phyloP scores from a whole-genome alignment of 805 yeast genomes.

The Barnettozyma populi region DNA sequence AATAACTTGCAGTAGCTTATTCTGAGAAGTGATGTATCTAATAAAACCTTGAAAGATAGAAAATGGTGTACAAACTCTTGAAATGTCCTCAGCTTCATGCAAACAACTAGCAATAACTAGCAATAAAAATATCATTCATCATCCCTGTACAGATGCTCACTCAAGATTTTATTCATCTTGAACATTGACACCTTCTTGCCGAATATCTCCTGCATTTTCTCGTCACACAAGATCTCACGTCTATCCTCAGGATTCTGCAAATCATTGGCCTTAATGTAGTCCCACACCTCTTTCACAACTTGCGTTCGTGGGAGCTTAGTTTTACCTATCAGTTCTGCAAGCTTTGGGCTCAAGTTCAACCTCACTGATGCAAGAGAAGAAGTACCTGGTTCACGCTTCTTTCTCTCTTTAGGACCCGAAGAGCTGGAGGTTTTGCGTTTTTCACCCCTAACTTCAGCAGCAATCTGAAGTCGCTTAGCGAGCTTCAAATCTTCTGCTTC shows the following conservation, averaged over 20 bases:
- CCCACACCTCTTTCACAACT: constrained; percentile 67
- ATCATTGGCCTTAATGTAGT: constrained; percentile 53
- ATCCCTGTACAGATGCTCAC: constrained; percentile 42
- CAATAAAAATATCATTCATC: constrained; percentile 13
- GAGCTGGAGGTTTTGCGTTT: constrained; percentile 9
- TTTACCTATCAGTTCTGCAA: constrained; percentile 44
- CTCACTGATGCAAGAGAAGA: constrained; percentile 35
- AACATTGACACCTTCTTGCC: constrained; percentile 58
- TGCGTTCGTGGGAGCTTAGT: constrained; percentile 55
- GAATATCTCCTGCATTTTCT: constrained; percentile 47
- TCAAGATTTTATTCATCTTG: constrained; percentile 48
- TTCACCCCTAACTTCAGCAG: constrained; percentile 18
- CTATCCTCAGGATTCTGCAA: constrained; percentile 65
- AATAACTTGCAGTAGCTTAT: no score
- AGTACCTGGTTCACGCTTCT: constrained; percentile 15
- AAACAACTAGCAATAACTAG: not conserved
- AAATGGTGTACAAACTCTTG: no score
- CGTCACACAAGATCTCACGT: constrained; percentile 63
- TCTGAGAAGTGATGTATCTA: no score
- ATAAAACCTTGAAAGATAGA: no score
- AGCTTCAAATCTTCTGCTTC: constrained; percentile 45
- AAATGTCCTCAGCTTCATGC: not conserved
- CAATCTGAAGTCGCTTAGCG: constrained; percentile 43
- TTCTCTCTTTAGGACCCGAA: constrained; percentile 7
- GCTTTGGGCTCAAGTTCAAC: constrained; percentile 43